Base-by-base conservation (phyloP, 306 rosid genomes). In the Prosopis cineraria region DNA sequence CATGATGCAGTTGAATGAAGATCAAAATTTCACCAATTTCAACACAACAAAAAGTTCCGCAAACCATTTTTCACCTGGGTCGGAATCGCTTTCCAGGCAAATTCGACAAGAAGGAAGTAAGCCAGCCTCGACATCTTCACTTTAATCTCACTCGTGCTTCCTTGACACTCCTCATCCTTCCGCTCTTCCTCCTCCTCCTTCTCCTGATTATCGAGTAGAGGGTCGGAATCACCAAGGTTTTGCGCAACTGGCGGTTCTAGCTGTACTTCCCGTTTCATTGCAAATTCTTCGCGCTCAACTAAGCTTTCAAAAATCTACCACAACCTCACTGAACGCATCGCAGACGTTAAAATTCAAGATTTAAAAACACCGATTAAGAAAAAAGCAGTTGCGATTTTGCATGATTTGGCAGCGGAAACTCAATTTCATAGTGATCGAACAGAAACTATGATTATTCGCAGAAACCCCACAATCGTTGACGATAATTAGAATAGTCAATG, bases 181-280 rank as follows among this genome's bases (percentile, higher is more conserved):
- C 40, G 22, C 69, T 33, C 59, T 6, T 19, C 68, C 5, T 47
- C 53, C 17, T 45, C 55, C 24, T 65, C 70, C 70, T 83, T 84
- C 19, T 77, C 89, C 85, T 85, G 89, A 17, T 85, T 73, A 78
- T 37, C 80, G 52, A 96, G 86, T 66, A 96, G 87, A 73, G 99
- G 99, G 80, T 96, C 99, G 70, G 90, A 85, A 66, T 96, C 99
- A 73, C 90, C 86, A 59, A 84, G 89, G 90, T 72, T 88, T 80
- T 83, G 87, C 40, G 39, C 50, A 84, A 79, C 75, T 40, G 84
- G 73, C 67, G 96, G 85, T 63, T 85, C 93, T 65, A 96, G 93
- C 85, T 96, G 97, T 25, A 96, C 97, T 83, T 96, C 99, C 77
- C 93, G 87, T 66, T 85, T 81, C 99, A 96, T 94, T 64, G 90